Base-by-base conservation (phyloP, 2,329 filamentous ascomycete genomes). In the Biscogniauxia mediterranea region DNA sequence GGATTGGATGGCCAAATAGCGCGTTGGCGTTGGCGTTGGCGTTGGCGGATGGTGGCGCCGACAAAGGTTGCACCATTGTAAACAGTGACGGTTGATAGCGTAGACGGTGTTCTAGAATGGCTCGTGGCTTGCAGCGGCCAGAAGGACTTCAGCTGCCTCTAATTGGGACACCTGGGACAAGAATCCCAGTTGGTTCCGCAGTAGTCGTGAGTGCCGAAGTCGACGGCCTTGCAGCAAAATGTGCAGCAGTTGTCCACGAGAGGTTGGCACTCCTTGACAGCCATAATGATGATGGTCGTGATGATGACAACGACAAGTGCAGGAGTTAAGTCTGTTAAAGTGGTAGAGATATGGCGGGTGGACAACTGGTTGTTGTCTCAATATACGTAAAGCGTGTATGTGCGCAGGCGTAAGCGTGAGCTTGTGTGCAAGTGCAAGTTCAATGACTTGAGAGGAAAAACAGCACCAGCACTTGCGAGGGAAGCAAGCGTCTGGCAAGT, bases 221-320 rank as follows among this genome's bases (percentile, higher is more conserved):
- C 79, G 58, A 78, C 76, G 38, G 78, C 78, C 68, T 79, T 80
- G 75, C 81, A 83, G 74, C 81, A 83, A 66, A 78, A 81, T 25
- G 77, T 77, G 75, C 81, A 83, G 79, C 81, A 83, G 66, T 77
- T 69, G 73, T 80, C 76, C 74, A 82, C 77, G 60, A 81, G 79
- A 59, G 76, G 76, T 63, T 78, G 71, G 64, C 73, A 70, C 58
- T 79, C 78, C 68, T 77, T 75, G 73, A 76, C 69, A 68, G 75
- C 74, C 80, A 82, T 82, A 64, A 63, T 74, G 71, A 28, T 32
- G 28, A 6, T 32, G 23, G 23, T 5, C 2, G 2, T 23, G 28
- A 32, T 4, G 28, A 13, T 32, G 28, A 6, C 11, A 13, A 32
- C 28, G 56, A 57, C 32, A 54, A 26, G 51, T 38, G 42, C 26